Evolutionary conservation across 2,329 filamentous ascomycete species (phyloP).

Genomic region (Aspergillus felis): DNA sequence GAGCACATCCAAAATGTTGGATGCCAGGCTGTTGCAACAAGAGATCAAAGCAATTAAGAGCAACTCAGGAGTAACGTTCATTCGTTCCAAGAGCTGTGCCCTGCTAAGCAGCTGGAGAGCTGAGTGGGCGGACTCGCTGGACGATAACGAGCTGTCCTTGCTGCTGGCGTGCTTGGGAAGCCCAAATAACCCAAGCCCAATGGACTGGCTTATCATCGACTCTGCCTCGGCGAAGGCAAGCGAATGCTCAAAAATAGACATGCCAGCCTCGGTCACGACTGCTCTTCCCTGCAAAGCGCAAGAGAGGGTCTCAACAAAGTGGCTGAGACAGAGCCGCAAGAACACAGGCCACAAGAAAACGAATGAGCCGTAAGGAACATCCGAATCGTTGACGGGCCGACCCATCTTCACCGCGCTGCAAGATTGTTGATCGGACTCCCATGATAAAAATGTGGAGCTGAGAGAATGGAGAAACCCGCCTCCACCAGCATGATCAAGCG

Average conservation of each 20-base stretch:
- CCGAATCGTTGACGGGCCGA: conserved; percentile 47
- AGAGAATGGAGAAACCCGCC: conserved; percentile 68
- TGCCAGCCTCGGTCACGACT: conserved; percentile 80
- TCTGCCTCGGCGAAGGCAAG: conserved; percentile 95
- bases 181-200: conserved; percentile 66
- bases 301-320: conserved; percentile 83
- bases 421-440: conserved; percentile 68
- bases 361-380: conserved; percentile 70
- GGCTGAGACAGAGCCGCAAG: conserved; percentile 59
- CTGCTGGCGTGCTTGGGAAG: conserved; percentile 42
- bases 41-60: conserved; percentile 85
- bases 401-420: conserved; percentile 74
- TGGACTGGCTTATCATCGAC: conserved; percentile 74
- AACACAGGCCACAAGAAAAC: conserved; percentile 57
- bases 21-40: conserved; percentile 80
- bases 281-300: conserved; percentile 82
- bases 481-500: conserved; percentile 66
- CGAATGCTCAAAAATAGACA: conserved; percentile 95
- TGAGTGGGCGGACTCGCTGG: conserved; percentile 26
- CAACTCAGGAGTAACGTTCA: conserved; percentile 88
- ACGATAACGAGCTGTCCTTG: conserved; percentile 39
- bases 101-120: conserved; percentile 37
- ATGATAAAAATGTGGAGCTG: conserved; percentile 68
- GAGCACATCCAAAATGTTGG: conserved; percentile 75
- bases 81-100: conserved; percentile 64